Percentiles rank a stretch among this genome's conserved stretches.
These are phyloP conservation scores for Camelina sativa DNA, from an alignment of 345 rosid species.

Conservation along the genomic window DNA sequence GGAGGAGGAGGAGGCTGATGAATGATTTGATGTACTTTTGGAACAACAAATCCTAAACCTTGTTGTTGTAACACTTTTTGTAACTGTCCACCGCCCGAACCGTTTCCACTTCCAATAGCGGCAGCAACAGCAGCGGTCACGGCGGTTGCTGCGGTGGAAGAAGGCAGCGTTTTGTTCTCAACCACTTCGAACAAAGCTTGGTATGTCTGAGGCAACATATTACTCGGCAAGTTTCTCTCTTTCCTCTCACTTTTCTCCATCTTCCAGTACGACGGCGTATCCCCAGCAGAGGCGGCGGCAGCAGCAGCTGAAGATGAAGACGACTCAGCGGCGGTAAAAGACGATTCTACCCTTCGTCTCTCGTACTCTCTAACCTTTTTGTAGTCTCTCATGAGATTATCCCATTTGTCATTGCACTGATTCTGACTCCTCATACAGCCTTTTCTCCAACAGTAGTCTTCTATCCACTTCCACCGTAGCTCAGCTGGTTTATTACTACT, in stretches of 20 bases:
- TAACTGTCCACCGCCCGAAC: conserved; percentile 40
- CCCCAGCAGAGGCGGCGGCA: background rate
- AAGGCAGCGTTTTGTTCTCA: conserved; percentile 54
- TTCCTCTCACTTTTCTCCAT: conserved; percentile 84
- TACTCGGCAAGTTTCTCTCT: conserved; percentile 77
- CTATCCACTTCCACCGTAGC: conserved; percentile 97
- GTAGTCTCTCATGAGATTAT: conserved; percentile 95
- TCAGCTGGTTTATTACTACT: conserved; percentile 58
- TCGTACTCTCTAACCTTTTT: conserved; percentile 84
- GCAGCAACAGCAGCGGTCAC: conserved; percentile 24
- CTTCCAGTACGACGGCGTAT: conserved; percentile 63
- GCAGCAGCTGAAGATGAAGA: conserved; percentile 38
- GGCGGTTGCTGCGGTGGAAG: conserved; percentile 35
- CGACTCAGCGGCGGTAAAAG: conserved; percentile 33
- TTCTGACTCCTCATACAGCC: conserved; percentile 85
- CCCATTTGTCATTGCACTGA: conserved; percentile 98
- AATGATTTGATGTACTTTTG: conserved; percentile 42
- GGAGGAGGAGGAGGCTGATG: conserved; percentile 48
- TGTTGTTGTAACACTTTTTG: conserved; percentile 37
- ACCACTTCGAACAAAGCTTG: conserved; percentile 72
- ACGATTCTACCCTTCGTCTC: conserved; percentile 45
- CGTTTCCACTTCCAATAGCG: conserved; percentile 36
- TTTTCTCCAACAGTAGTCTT: conserved; percentile 82
- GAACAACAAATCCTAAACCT: conserved; percentile 47
- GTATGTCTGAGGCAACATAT: conserved; percentile 66